These are phyloP conservation scores for Fusarium subglutinans DNA, from an alignment of 2,329 filamentous ascomycete species.

Conservation along the genomic window DNA sequence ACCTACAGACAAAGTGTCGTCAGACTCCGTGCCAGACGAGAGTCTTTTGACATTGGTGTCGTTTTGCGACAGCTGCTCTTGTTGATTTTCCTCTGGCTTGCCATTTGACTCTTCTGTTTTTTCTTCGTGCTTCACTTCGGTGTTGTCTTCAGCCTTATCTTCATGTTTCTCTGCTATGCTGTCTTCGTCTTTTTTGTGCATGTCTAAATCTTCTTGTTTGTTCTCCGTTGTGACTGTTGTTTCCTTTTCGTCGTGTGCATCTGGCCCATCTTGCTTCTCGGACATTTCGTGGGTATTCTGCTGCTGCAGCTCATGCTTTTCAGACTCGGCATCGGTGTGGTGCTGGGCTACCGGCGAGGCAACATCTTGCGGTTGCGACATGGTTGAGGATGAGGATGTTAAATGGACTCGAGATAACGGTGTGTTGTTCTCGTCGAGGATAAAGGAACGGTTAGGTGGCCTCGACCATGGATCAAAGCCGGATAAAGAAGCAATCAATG, in stretches of 20 bases:
- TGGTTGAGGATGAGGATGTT: conserved; percentile 31
- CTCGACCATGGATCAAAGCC: conserved; percentile 31
- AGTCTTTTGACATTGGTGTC: conserved; percentile 41
- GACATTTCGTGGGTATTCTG: neutral
- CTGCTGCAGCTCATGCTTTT: conserved; percentile 17
- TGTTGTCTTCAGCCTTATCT: neutral
- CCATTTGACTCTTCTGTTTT: neutral
- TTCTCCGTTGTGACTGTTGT: neutral
- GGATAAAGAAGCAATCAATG: conserved; percentile 18
- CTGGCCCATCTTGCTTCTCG: neutral
- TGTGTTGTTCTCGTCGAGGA: conserved; percentile 21
- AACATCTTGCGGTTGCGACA: conserved; percentile 48
- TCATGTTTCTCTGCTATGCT: conserved; percentile 2
- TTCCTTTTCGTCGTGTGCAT: conserved; percentile 11
- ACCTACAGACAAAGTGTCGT: conserved; percentile 45
- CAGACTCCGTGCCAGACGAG: conserved; percentile 46
- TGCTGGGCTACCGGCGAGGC: conserved; percentile 37
- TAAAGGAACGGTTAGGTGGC: conserved; percentile 29
- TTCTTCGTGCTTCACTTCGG: neutral
- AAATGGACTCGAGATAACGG: neutral
- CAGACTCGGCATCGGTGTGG: conserved; percentile 8
- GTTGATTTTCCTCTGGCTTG: conserved; percentile 12
- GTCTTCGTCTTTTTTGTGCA: neutral
- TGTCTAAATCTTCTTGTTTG: conserved; percentile 12
- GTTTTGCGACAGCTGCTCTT: conserved; percentile 27